Percentiles rank a stretch among this genome's conserved stretches.
Conservation (phyloP, 2,329 filamentous ascomycete species). For the Colletotrichum melonis region DNA sequence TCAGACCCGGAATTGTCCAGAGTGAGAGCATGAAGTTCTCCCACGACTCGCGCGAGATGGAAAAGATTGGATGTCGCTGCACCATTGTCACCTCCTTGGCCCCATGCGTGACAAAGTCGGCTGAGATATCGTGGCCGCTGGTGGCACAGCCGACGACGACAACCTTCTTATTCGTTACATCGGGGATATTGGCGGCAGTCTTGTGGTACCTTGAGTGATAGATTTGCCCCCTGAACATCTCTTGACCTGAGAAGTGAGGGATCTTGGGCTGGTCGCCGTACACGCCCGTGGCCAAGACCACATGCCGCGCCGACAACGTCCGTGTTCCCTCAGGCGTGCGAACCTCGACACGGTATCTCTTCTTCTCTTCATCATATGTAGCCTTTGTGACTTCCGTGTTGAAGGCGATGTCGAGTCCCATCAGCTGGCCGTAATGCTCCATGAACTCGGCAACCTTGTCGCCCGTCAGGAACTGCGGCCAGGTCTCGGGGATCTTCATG, state of each 20-base stretch:
- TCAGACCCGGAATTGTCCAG: conserved; percentile 47
- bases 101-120: conserved; percentile 61
- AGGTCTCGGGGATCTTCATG: conserved; percentile 40
- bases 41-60: conserved; percentile 54
- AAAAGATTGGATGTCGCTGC: conserved; percentile 62
- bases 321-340: conserved; percentile 38
- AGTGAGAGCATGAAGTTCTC: conserved; percentile 56
- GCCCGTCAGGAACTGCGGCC: conserved; percentile 50
- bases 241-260: conserved; percentile 52
- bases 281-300: conserved; percentile 61
- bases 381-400: conserved; percentile 51
- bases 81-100: conserved; percentile 62
- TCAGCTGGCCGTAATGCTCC: conserved; percentile 58
- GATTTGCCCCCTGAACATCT: conserved; percentile 53
- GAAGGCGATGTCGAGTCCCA: conserved; percentile 60
- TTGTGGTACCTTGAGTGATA: conserved; percentile 57
- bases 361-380: conserved; percentile 49
- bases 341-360: conserved; percentile 51
- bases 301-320: conserved; percentile 50
- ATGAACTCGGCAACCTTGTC: conserved; percentile 61
- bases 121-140: conserved; percentile 61
- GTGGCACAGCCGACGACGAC: conserved; percentile 61
- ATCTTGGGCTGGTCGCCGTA: conserved; percentile 51
- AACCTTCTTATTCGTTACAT: conserved; percentile 51
- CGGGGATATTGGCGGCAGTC: conserved; percentile 47